Evolutionary conservation across 331 rosid genomes (phyloP), one percentile per base, ranked within the genome.

Genomic region (Spiraea crenata): DNA sequence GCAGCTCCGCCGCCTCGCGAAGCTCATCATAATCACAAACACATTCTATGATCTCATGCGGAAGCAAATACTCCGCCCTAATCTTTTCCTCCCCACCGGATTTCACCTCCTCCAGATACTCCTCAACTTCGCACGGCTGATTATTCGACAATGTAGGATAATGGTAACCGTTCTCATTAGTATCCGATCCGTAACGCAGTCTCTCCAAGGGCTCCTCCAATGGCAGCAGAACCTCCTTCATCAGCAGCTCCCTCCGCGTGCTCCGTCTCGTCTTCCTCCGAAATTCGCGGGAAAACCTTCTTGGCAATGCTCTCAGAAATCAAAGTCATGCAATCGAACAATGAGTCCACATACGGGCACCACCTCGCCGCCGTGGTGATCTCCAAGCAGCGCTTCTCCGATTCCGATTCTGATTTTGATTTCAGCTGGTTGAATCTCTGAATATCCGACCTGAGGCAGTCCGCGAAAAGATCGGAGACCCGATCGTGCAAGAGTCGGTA

Each of bases 301-400:
- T 7, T 44, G 13, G 47, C 47, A 44, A 44, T 44, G 47, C 47
- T 44, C 47, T 44, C 47, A 44, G 13, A 44, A 9, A 44, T 9
- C 47, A 9, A 12, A 44, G 47, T 44, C 3, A 12, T 44, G 47
- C 47, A 44, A 44, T 44, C 47, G 47, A 0, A 44, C 47, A 44
- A 9, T 1, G 47, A 44, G 47, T 44, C 12, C 2, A 44, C 47
- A 11, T 44, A 3, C 9, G 47, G 47, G 47, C 47, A 44, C 12
- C 12, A 12, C 71, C 76, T 0, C 0, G 0, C 0, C 89, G 90
- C 92, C 50, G 65, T 0, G 69, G 83, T 86, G 56, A 89, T 87
- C 76, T 89, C 96, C 96, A 85, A 87, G 71, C 85, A 44, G 47
- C 11, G 11, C 11, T 44, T 9, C 8, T 44, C 47, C 3, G 47